These are phyloP conservation scores for Aspergillus uvarum DNA, from an alignment of 2,329 filamentous ascomycete species.

Conservation along the genomic window DNA sequence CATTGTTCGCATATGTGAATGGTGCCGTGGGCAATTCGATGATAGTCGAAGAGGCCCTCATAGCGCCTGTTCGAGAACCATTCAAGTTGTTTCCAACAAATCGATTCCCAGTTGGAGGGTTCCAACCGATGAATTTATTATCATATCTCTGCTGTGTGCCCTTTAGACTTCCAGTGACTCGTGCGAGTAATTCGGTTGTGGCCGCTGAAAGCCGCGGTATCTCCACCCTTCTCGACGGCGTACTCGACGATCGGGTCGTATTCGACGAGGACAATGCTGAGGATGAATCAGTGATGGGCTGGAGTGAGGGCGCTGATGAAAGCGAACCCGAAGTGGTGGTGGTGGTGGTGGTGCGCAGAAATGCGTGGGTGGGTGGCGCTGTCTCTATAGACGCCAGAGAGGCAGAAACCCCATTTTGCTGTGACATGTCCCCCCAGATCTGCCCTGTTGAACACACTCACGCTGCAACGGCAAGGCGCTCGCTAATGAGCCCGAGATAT, in stretches of 20 bases:
- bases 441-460: background rate
- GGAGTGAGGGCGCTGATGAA: slow-evolving; percentile 14
- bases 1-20: slow-evolving; percentile 20
- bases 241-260: slow-evolving; percentile 11
- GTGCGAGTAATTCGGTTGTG: slow-evolving; percentile 28
- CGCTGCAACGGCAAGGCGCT: background rate
- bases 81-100: slow-evolving; percentile 6
- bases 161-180: slow-evolving; percentile 23
- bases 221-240: slow-evolving; percentile 16
- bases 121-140: slow-evolving; percentile 15
- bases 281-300: slow-evolving; percentile 12
- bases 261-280: slow-evolving; percentile 9
- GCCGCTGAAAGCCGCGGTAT: slow-evolving; percentile 29
- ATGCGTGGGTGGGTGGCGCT: slow-evolving; percentile 19
- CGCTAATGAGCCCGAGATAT: background rate
- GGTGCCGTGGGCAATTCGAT: slow-evolving; percentile 27
- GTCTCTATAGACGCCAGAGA: slow-evolving; percentile 27
- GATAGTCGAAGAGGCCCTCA: slow-evolving; percentile 27
- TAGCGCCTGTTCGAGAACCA: slow-evolving; percentile 11
- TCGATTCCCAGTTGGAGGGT: slow-evolving; percentile 5
- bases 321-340: slow-evolving; percentile 13
- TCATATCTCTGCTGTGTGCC: slow-evolving; percentile 17
- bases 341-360: slow-evolving; percentile 9
- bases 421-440: slow-evolving; percentile 23
- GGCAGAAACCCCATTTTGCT: slow-evolving; percentile 24